phyloP scores from a whole-genome alignment of 441 rosid species.

The Populus hybrid region DNA sequence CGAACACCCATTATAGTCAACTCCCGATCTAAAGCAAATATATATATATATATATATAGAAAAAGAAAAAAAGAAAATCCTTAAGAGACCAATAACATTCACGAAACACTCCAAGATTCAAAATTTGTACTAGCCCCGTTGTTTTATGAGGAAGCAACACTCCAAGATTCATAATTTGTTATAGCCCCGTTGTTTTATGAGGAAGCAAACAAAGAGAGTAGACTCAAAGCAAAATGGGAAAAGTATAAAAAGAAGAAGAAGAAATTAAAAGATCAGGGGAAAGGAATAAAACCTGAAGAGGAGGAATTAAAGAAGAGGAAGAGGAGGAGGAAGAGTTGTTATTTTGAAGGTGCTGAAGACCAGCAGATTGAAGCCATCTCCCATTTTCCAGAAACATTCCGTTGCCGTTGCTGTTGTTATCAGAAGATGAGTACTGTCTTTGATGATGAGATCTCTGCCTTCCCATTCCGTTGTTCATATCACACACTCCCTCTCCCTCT shows the following conservation, averaged over 20 bases:
- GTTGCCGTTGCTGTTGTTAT: conserved; percentile 42
- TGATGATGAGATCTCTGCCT: conserved; percentile 95
- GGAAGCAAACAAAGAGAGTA: neutral
- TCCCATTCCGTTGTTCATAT: conserved; percentile 77
- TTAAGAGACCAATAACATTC: neutral
- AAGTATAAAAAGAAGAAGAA: neutral
- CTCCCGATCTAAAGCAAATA: neutral
- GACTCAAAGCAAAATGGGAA: neutral
- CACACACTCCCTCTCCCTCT: conserved; percentile 3
- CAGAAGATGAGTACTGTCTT: conserved; percentile 63
- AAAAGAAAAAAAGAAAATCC: neutral
- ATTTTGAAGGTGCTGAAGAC: conserved; percentile 76
- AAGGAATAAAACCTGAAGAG: conserved; percentile 47
- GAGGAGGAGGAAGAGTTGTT: conserved; percentile 18
- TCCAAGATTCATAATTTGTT: neutral
- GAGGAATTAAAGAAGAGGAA: conserved; percentile 49
- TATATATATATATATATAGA: neutral
- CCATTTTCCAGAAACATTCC: neutral
- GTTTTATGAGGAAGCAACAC: neutral
- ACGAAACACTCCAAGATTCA: neutral
- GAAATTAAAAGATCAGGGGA: neutral
- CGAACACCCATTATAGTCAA: neutral
- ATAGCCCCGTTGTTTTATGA: neutral
- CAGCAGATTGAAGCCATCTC: conserved; percentile 92
- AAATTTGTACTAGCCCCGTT: neutral